Percentiles rank a stretch among this genome's conserved stretches.
phyloP scores from a whole-genome alignment of 352 stramenopile genomes.

The Globisporangium parvum region DNA sequence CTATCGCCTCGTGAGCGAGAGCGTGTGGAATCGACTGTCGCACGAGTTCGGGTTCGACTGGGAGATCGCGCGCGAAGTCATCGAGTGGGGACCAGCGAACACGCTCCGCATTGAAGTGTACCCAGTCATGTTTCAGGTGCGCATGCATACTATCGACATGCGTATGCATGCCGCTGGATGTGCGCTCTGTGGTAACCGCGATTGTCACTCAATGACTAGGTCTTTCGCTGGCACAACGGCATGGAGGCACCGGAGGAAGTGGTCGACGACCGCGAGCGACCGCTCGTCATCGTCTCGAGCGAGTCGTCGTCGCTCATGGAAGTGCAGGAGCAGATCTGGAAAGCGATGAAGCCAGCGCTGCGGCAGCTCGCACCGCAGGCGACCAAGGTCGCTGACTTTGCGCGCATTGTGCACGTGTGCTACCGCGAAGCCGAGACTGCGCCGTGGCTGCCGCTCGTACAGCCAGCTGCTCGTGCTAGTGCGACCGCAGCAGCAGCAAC shows the following conservation, averaged over 20 bases:
- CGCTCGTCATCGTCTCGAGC: slow-evolving; percentile 36
- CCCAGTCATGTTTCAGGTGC: slow-evolving; percentile 56
- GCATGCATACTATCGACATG: not conserved
- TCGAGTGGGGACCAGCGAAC: slow-evolving; percentile 29
- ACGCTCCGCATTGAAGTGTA: slow-evolving; percentile 66
- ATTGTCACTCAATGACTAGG: slow-evolving; percentile 5
- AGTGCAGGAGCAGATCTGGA: slow-evolving; percentile 40
- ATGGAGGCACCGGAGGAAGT: slow-evolving; percentile 23
- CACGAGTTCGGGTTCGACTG: slow-evolving; percentile 64
- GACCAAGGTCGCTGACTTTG: slow-evolving; percentile 18
- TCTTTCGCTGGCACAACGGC: slow-evolving; percentile 34
- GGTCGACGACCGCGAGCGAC: slow-evolving; percentile 23
- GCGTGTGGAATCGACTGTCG: slow-evolving; percentile 61
- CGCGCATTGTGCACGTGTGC: slow-evolving; percentile 36
- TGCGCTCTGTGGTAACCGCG: not conserved
- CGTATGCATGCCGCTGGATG: too few relatives aligned
- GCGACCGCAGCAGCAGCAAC: slow-evolving; percentile 4
- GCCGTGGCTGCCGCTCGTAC: slow-evolving; percentile 34
- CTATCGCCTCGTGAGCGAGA: slow-evolving; percentile 62
- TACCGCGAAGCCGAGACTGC: slow-evolving; percentile 32
- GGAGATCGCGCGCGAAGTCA: slow-evolving; percentile 58
- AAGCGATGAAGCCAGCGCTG: slow-evolving; percentile 22
- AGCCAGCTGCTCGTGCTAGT: slow-evolving; percentile 13
- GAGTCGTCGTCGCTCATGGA: slow-evolving; percentile 31
- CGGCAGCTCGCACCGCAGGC: slow-evolving; percentile 35